These are phyloP conservation scores for Alternaria hordeiaustralica DNA, from an alignment of 2,329 filamentous ascomycete species.

Conservation along the genomic window DNA sequence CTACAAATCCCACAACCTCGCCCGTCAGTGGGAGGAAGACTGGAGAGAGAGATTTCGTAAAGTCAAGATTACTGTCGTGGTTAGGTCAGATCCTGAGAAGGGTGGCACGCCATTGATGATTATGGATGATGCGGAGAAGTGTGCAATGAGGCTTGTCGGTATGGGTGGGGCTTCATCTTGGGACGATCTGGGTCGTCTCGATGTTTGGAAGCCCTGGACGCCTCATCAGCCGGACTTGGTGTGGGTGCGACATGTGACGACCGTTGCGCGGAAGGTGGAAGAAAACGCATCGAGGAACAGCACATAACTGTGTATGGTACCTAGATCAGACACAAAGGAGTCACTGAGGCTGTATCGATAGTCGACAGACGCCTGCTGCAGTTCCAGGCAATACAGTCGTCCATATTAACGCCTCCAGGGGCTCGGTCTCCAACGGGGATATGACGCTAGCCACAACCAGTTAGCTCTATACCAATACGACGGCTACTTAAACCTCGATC, in stretches of 20 bases:
- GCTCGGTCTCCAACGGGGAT: not conserved
- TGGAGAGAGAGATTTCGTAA: not conserved
- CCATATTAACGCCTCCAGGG: not conserved
- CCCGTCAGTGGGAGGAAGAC: not conserved
- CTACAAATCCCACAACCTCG: no score
- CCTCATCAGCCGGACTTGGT: no score
- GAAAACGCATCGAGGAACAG: no score
- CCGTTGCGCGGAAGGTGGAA: no score
- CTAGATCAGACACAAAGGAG: no score
- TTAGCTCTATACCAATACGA: not conserved
- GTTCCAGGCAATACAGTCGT: not conserved
- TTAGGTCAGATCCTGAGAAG: not conserved
- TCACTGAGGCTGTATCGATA: no score
- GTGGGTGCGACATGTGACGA: no score
- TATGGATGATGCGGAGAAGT: not conserved
- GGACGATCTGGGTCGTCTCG: not conserved
- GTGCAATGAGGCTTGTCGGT: not conserved
- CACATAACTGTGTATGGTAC: no score
- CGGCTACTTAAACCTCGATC: not conserved
- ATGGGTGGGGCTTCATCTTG: not conserved
- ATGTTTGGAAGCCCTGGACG: no score
- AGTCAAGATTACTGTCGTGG: not conserved
- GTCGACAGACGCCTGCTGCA: rapidly evolving
- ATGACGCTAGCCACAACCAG: not conserved
- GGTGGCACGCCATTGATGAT: not conserved